These are phyloP conservation scores for Magnaporthiopsis rhizophila DNA, from an alignment of 2,329 filamentous ascomycete species.

Conservation along the genomic window DNA sequence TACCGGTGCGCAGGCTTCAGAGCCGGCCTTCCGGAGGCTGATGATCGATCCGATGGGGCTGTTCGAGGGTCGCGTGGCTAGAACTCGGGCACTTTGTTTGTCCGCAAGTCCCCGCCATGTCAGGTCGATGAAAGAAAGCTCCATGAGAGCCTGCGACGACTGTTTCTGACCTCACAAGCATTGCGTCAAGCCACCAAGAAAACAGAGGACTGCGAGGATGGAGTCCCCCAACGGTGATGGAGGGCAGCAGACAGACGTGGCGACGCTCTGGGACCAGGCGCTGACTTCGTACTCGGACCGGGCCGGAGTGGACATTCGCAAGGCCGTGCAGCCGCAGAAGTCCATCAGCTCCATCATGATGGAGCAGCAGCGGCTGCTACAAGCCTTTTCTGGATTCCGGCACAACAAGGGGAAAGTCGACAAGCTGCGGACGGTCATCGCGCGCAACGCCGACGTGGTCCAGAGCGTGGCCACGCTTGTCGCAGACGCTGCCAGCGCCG, in stretches of 20 bases:
- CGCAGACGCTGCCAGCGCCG: constrained; percentile 19
- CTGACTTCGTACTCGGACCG: neutral
- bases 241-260: neutral
- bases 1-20: too few species aligned
- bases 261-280: constrained; percentile 1
- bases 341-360: constrained; percentile 10
- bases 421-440: constrained; percentile 21
- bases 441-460: constrained; percentile 21
- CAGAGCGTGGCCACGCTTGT: constrained; percentile 23
- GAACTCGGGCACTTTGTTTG: too few species aligned
- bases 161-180: neutral
- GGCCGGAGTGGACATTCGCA: neutral
- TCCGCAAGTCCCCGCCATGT: too few species aligned
- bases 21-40: too few species aligned
- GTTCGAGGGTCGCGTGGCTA: too few species aligned
- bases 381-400: constrained; percentile 23
- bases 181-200: neutral
- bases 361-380: neutral
- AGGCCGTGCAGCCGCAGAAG: constrained; percentile 16
- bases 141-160: neutral
- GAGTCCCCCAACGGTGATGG: neutral
- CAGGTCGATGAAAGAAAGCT: too few species aligned
- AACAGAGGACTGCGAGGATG: neutral
- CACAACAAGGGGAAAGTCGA: constrained; percentile 27
- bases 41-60: too few species aligned